Evolutionary conservation across 73 alveolate genomes (phyloP).

Genomic region (Uronychia binucleata): DNA sequence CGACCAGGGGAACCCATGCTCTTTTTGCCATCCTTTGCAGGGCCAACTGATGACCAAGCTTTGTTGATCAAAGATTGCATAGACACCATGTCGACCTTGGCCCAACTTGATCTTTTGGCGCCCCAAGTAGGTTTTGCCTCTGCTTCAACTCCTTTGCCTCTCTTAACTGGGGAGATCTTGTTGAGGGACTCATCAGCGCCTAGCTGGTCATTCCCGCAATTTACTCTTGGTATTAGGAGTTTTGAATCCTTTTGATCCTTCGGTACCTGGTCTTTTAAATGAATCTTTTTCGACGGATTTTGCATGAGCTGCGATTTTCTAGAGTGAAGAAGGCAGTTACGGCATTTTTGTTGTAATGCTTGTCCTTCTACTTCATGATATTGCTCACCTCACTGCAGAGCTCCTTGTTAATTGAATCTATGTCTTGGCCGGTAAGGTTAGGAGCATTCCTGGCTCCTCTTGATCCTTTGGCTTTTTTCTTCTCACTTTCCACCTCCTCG

Average conservation of each 20-base stretch:
- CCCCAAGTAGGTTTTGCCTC: not conserved
- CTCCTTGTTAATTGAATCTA: not conserved
- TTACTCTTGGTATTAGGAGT: no score
- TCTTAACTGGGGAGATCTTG: not conserved
- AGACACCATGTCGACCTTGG: not conserved
- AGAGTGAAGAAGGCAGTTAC: no score
- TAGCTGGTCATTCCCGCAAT: no score
- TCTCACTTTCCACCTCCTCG: not conserved
- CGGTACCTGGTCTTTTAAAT: no score
- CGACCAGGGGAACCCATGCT: not conserved
- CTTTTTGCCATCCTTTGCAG: not conserved
- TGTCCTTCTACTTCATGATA: not conserved
- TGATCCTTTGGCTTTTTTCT: not conserved
- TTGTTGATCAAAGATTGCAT: not conserved
- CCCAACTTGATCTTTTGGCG: not conserved
- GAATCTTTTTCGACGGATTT: no score
- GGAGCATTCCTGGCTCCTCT: not conserved
- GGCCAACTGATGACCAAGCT: not conserved
- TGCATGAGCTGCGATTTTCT: no score
- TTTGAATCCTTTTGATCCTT: no score
- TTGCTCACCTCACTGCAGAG: not conserved
- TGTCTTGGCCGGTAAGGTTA: no score
- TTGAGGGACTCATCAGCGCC: no score
- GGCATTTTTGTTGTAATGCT: not conserved
- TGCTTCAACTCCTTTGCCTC: not conserved